These are phyloP conservation scores for Phytophthora ramorum DNA, from an alignment of 352 stramenopile species.

Conservation along the genomic window DNA sequence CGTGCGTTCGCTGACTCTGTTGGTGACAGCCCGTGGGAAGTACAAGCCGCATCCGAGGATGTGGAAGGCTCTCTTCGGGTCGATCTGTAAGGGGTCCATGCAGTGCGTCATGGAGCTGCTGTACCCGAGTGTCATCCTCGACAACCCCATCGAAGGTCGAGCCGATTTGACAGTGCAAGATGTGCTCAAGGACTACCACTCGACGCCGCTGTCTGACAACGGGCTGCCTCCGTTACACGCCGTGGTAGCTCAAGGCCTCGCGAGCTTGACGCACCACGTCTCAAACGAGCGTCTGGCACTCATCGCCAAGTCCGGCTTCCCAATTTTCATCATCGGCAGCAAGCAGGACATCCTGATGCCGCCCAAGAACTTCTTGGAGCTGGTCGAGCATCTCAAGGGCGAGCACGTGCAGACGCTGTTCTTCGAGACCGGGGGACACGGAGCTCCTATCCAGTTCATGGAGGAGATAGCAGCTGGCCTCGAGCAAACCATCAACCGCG, in stretches of 20 bases:
- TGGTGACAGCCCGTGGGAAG: slow-evolving; percentile 42
- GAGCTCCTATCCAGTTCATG: slow-evolving; percentile 39
- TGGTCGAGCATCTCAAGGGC: slow-evolving; percentile 35
- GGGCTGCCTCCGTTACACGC: slow-evolving; percentile 35
- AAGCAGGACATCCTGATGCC: slow-evolving; percentile 57
- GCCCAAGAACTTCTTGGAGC: slow-evolving; percentile 35
- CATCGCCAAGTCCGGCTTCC: slow-evolving; percentile 47
- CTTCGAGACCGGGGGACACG: slow-evolving; percentile 43
- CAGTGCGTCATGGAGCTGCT: slow-evolving; percentile 36
- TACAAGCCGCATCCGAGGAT: slow-evolving; percentile 32
- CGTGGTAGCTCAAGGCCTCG: slow-evolving; percentile 51
- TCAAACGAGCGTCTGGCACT: slow-evolving; percentile 49
- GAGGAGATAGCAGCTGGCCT: slow-evolving; percentile 44
- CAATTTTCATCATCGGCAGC: slow-evolving; percentile 55
- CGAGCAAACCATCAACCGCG: slow-evolving; percentile 34
- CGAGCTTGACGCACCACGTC: slow-evolving; percentile 58
- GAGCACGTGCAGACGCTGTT: slow-evolving; percentile 39
- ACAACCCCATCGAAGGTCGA: slow-evolving; percentile 30
- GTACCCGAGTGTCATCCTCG: slow-evolving; percentile 35
- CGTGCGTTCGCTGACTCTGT: slow-evolving; percentile 43
- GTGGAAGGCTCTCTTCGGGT: slow-evolving; percentile 38
- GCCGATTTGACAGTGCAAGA: slow-evolving; percentile 37
- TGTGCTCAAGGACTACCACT: slow-evolving; percentile 46
- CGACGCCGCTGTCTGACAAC: slow-evolving; percentile 28
- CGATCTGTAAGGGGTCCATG: slow-evolving; percentile 31